phyloP scores from a whole-genome alignment of 352 stramenopile genomes.

The Phytopythium vexans region DNA sequence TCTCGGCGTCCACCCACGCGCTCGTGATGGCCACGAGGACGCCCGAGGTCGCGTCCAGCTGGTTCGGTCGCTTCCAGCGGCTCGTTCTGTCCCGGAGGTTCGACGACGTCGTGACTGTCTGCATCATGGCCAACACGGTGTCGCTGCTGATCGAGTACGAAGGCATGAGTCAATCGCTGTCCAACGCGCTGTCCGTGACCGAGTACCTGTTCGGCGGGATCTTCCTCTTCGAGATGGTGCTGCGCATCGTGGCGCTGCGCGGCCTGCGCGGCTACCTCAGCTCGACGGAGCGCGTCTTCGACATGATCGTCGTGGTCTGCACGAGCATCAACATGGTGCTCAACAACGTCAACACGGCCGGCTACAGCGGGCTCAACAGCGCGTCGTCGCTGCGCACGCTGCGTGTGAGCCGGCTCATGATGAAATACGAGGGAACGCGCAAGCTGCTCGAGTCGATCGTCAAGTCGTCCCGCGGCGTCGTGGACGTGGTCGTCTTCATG shows the following conservation, averaged over 20 bases:
- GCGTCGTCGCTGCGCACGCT: slow-evolving; percentile 68
- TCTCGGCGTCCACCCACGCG: slow-evolving; percentile 16
- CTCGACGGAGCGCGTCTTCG: slow-evolving; percentile 67
- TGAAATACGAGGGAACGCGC: slow-evolving; percentile 76
- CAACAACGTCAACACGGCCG: slow-evolving; percentile 45
- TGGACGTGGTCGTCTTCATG: slow-evolving; percentile 75
- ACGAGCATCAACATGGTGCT: slow-evolving; percentile 70
- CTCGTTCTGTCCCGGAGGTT: slow-evolving; percentile 73
- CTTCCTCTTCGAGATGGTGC: slow-evolving; percentile 62
- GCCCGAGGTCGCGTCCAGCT: slow-evolving; percentile 6
- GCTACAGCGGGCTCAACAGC: slow-evolving; percentile 60
- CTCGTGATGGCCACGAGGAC: slow-evolving; percentile 18
- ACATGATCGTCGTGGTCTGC: slow-evolving; percentile 68
- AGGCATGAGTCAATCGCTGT: slow-evolving; percentile 39
- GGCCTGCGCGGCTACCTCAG: slow-evolving; percentile 43
- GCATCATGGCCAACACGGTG: slow-evolving; percentile 65
- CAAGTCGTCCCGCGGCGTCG: slow-evolving; percentile 74
- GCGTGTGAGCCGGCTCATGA: slow-evolving; percentile 68
- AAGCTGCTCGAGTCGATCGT: slow-evolving; percentile 77
- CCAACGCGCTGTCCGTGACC: slow-evolving; percentile 35
- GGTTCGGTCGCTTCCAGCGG: slow-evolving; percentile 32
- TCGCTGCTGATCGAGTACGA: slow-evolving; percentile 70
- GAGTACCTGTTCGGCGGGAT: slow-evolving; percentile 72
- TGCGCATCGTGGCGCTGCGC: slow-evolving; percentile 53
- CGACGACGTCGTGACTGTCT: slow-evolving; percentile 64